These are phyloP conservation scores for Geranomyces variabilis DNA, from an alignment of 192 early-diverging fungal species.

Conservation along the genomic window DNA sequence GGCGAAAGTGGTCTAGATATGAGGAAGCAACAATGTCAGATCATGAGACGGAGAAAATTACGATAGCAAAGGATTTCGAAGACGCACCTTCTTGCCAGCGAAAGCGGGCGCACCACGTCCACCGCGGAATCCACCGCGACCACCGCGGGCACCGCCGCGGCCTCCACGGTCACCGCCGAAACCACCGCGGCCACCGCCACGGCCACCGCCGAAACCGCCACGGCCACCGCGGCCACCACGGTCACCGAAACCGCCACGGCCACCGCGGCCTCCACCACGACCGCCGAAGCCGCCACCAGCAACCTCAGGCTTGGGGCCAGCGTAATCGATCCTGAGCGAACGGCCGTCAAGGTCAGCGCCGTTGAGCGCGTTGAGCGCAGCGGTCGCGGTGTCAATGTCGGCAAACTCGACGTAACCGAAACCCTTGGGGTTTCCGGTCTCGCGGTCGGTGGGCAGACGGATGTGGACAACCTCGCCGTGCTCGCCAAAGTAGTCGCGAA, in stretches of 20 bases:
- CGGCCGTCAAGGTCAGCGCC: slow-evolving; percentile 78
- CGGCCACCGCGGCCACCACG: slow-evolving; percentile 61
- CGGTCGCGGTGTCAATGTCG: slow-evolving; percentile 50
- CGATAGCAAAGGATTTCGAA: too few relatives aligned
- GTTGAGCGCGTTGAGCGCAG: slow-evolving; percentile 75
- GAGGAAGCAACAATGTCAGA: too few relatives aligned
- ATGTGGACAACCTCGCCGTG: slow-evolving; percentile 65
- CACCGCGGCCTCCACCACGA: slow-evolving; percentile 50
- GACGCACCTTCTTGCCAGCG: slow-evolving; percentile 41
- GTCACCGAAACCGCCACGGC: slow-evolving; percentile 48
- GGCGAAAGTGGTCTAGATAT: slow-evolving; percentile 12
- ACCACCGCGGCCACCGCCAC: slow-evolving; percentile 26
- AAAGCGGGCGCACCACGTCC: slow-evolving; percentile 34
- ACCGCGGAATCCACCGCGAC: slow-evolving; percentile 38
- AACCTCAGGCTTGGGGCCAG: slow-evolving; percentile 14
- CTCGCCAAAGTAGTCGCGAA: slow-evolving; percentile 53
- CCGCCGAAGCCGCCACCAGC: slow-evolving; percentile 52
- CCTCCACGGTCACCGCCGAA: slow-evolving; percentile 30
- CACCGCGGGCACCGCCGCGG: slow-evolving; percentile 17
- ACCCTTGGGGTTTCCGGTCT: slow-evolving; percentile 71
- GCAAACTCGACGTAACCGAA: slow-evolving; percentile 58
- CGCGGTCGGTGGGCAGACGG: slow-evolving; percentile 77
- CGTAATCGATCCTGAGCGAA: slow-evolving; percentile 85
- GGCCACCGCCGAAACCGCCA: slow-evolving; percentile 18
- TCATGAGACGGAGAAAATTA: too few relatives aligned